Evolutionary conservation across 768 basidiomycete species (phyloP).

Genomic region (Neoboletus subvelutipes): DNA sequence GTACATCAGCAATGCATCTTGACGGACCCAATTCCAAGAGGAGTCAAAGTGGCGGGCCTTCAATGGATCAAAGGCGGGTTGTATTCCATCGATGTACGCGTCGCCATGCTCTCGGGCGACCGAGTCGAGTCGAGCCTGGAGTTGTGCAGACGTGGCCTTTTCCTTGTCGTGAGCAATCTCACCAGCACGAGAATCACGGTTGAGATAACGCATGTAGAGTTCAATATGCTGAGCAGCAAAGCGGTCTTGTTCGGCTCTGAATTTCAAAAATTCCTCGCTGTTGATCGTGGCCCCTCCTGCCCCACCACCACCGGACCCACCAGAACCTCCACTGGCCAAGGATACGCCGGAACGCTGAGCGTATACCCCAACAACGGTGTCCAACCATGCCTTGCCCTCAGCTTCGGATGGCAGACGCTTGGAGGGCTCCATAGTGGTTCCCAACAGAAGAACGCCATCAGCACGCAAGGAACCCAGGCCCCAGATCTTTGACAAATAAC

Average conservation of each 20-base stretch:
- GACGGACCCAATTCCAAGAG: slow-evolving; percentile 99
- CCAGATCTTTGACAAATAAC: slow-evolving; percentile 89
- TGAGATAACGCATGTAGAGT: slow-evolving; percentile 95
- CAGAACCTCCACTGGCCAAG: slow-evolving; percentile 65
- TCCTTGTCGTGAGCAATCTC: slow-evolving; percentile 87
- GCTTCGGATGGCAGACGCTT: slow-evolving; percentile 90
- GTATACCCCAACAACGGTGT: slow-evolving; percentile 78
- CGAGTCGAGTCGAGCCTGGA: slow-evolving; percentile 86
- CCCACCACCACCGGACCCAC: slow-evolving; percentile 56
- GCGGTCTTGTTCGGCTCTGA: slow-evolving; percentile 89
- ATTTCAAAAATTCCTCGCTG: slow-evolving; percentile 97
- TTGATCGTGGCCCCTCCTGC: slow-evolving; percentile 88
- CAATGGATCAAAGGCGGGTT: slow-evolving; percentile 90
- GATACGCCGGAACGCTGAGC: slow-evolving; percentile 88
- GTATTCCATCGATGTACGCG: slow-evolving; percentile 88
- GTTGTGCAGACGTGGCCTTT: slow-evolving; percentile 64
- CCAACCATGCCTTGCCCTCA: slow-evolving; percentile 94
- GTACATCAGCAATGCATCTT: slow-evolving; percentile 95
- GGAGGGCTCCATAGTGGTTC: slow-evolving; percentile 88
- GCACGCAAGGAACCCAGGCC: slow-evolving; percentile 89
- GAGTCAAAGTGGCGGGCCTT: slow-evolving; percentile 99
- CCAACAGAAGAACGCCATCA: slow-evolving; percentile 88
- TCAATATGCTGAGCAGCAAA: slow-evolving; percentile 94
- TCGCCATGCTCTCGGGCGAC: slow-evolving; percentile 94
- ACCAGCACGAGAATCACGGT: slow-evolving; percentile 89